A percentile compares a stretch with the other conserved stretches of the same genome.
Evolutionary conservation across 306 rosid genomes (phyloP).

Genomic region (Pyrus betulifolia): DNA sequence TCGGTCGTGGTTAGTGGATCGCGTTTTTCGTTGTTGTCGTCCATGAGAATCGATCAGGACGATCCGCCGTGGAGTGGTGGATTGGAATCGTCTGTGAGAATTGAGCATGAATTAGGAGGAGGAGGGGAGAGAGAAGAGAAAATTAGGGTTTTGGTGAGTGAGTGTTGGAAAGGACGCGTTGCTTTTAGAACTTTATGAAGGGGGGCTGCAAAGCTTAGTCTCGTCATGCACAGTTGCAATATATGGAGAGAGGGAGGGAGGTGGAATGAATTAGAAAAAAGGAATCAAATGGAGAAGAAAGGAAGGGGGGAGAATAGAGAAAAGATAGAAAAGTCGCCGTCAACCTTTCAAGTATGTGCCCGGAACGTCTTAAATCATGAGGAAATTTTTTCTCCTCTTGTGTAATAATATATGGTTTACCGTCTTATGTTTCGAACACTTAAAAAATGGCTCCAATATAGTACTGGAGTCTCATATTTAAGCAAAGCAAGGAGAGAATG

Average conservation of each 20-base stretch:
- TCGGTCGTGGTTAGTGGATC: slow-evolving; percentile 32
- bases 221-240: slow-evolving; percentile 42
- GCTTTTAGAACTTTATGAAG: slow-evolving; percentile 46
- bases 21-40: slow-evolving; percentile 28
- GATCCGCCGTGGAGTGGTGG: background rate
- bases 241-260: slow-evolving; percentile 10
- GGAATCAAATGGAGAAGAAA: background rate
- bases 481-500: background rate
- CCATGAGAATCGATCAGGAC: slow-evolving; percentile 19
- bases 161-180: slow-evolving; percentile 52
- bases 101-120: slow-evolving; percentile 7
- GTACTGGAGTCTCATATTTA: slow-evolving; percentile 48
- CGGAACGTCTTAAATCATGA: too few species aligned
- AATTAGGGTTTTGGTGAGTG: slow-evolving; percentile 45
- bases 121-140: background rate
- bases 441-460: background rate
- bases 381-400: too few species aligned
- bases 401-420: too few species aligned
- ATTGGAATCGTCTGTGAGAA: slow-evolving; percentile 6
- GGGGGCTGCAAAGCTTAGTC: slow-evolving; percentile 46
- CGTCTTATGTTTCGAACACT: too few species aligned
- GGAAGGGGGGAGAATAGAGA: slow-evolving; percentile 3
- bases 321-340: slow-evolving; percentile 56
- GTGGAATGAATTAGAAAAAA: background rate
- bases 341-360: slow-evolving; percentile 21